A percentile compares a stretch with the other conserved stretches of the same genome.
phyloP scores from a whole-genome alignment of 305 asterid species.

The Rubia tinctorum region DNA sequence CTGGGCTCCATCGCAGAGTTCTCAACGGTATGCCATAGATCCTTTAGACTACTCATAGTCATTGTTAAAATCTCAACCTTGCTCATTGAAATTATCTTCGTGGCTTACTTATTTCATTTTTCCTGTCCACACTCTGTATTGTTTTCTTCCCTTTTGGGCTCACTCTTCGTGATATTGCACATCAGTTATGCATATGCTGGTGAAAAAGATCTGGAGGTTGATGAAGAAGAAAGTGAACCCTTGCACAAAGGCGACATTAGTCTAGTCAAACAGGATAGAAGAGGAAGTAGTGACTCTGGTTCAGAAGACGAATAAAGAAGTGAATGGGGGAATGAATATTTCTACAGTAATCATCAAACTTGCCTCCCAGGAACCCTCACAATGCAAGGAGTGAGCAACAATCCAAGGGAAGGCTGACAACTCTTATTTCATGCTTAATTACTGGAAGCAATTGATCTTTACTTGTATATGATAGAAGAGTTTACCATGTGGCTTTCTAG shows the following conservation, averaged over 20 bases:
- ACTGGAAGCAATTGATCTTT: constrained; percentile 7
- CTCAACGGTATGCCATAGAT: constrained; percentile 60
- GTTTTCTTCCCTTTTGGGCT: constrained; percentile 8
- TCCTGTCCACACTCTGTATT: background rate
- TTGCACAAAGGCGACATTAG: constrained; percentile 66
- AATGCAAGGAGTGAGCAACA: constrained; percentile 10
- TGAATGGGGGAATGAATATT: constrained; percentile 40
- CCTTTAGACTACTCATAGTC: background rate
- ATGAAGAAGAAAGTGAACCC: constrained; percentile 75
- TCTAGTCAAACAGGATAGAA: constrained; percentile 58
- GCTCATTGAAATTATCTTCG: background rate
- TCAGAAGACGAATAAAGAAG: constrained; percentile 53
- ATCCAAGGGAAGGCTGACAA: constrained; percentile 1
- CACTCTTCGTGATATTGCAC: background rate
- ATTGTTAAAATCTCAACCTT: background rate
- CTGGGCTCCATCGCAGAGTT: constrained; percentile 96
- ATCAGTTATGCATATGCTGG: constrained; percentile 90
- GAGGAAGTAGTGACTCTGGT: constrained; percentile 47
- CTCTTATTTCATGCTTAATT: constrained; percentile 1
- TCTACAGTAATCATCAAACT: background rate
- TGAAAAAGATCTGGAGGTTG: constrained; percentile 53
- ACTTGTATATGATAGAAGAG: constrained; percentile 13
- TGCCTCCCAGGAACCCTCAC: background rate
- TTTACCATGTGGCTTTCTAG: constrained; percentile 7
- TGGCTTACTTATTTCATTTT: background rate